phyloP scores from a whole-genome alignment of 352 stramenopile genomes.

The Phytophthora vignae region DNA sequence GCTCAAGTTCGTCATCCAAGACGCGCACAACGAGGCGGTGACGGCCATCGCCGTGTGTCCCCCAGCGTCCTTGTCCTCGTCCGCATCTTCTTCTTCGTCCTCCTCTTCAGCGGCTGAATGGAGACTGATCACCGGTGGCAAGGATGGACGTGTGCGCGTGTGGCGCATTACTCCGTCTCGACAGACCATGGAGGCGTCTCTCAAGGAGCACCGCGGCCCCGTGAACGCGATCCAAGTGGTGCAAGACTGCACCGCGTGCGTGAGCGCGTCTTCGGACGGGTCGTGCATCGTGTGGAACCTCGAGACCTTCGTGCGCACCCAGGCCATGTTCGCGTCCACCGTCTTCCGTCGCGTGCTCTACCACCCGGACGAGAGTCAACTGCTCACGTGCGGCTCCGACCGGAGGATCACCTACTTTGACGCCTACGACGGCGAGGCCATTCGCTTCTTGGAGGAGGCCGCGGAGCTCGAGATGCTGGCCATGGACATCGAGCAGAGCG shows the following conservation, averaged over 20 bases:
- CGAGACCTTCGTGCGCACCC: constrained; percentile 90
- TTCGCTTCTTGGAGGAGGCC: constrained; percentile 94
- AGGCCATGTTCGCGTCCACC: constrained; percentile 96
- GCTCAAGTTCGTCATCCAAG: constrained; percentile 97
- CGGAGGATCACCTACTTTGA: constrained; percentile 98
- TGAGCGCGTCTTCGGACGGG: constrained; percentile 81
- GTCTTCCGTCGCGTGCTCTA: constrained; percentile 95
- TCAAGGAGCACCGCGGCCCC: constrained; percentile 95
- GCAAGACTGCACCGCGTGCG: constrained; percentile 75
- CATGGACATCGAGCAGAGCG: constrained; percentile 93
- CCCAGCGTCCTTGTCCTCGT: constrained; percentile 39
- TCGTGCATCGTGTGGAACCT: constrained; percentile 98
- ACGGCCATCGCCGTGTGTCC: constrained; percentile 93
- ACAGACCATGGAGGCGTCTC: constrained; percentile 95
- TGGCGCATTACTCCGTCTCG: constrained; percentile 93
- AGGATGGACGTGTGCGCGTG: constrained; percentile 94
- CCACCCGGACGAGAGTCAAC: constrained; percentile 96
- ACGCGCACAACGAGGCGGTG: constrained; percentile 95
- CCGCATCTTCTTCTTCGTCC: constrained; percentile 25
- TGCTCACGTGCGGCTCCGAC: constrained; percentile 96
- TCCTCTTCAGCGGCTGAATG: constrained; percentile 60
- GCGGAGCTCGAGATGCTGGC: constrained; percentile 91
- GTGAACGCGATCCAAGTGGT: constrained; percentile 93
- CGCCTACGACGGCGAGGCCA: constrained; percentile 94
- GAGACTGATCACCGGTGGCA: constrained; percentile 94